Conservation (phyloP, 2,329 filamentous ascomycete genomes). For the Colletotrichum aenigma region DNA sequence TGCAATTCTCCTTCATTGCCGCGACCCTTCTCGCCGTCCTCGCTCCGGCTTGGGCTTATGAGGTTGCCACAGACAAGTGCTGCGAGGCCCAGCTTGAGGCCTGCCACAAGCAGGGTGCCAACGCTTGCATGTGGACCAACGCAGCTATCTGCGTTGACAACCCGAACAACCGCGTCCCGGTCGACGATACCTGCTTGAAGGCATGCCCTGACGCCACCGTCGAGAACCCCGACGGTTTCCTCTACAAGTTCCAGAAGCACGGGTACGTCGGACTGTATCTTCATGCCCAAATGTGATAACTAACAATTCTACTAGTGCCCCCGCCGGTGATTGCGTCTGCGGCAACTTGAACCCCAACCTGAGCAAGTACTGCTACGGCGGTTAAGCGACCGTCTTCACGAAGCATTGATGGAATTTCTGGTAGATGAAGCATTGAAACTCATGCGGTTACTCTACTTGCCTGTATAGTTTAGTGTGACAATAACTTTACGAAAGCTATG, state of each 20-base stretch:
- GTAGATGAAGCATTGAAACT: neutral
- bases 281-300: neutral
- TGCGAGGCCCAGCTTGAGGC: neutral
- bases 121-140: neutral
- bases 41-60: neutral
- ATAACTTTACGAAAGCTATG: neutral
- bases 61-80: neutral
- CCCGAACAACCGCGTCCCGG: neutral
- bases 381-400: neutral
- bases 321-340: neutral
- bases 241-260: neutral
- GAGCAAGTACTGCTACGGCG: neutral
- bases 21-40: neutral
- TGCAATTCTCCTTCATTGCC: neutral
- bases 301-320: neutral
- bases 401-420: neutral
- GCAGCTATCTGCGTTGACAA: neutral
- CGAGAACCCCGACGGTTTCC: neutral
- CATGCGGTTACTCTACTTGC: fast-evolving
- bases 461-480: neutral
- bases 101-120: neutral
- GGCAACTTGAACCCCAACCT: neutral
- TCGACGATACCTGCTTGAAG: neutral
- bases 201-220: neutral
- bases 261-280: neutral